phyloP scores from a whole-genome alignment of 2,329 filamentous ascomycete species.

The Incumbomyces lentus region DNA sequence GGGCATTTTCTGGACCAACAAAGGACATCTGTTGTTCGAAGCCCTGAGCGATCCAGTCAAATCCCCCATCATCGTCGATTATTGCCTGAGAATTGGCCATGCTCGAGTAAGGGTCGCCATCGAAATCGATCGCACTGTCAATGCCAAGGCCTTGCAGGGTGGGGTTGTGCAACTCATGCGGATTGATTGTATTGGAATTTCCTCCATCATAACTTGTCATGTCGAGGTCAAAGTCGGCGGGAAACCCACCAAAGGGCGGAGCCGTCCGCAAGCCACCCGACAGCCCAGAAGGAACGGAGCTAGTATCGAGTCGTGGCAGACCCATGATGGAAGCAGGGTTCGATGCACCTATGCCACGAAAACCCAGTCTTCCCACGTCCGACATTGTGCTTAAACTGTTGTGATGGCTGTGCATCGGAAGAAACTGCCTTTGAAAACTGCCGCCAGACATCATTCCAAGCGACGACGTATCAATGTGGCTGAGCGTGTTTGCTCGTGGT shows the following conservation, averaged over 20 bases:
- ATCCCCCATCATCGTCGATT: conserved; percentile 59
- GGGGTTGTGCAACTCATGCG: conserved; percentile 67
- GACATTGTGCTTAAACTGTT: conserved; percentile 61
- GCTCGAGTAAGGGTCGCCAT: conserved; percentile 40
- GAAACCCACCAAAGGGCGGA: conserved; percentile 57
- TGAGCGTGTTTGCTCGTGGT: conserved; percentile 90
- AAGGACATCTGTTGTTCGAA: conserved; percentile 70
- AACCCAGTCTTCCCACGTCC: conserved; percentile 46
- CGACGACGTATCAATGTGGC: conserved; percentile 70
- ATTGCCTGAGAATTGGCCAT: conserved; percentile 47
- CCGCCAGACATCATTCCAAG: conserved; percentile 54
- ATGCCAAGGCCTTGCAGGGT: conserved; percentile 48
- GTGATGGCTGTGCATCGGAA: conserved; percentile 55
- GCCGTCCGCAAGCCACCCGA: conserved; percentile 66
- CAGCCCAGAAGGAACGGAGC: conserved; percentile 57
- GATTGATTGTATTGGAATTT: conserved; percentile 52
- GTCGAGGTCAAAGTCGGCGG: conserved; percentile 59
- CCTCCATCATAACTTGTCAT: conserved; percentile 30
- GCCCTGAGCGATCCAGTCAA: conserved; percentile 68
- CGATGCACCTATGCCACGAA: conserved; percentile 61
- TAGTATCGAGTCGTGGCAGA: conserved; percentile 74
- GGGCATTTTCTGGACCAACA: conserved; percentile 63
- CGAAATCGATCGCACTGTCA: conserved; percentile 34
- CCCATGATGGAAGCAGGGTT: conserved; percentile 58
- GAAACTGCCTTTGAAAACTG: conserved; percentile 30